Evolutionary conservation across 805 yeast species (phyloP).

Genomic region (Yarrowia sp.): DNA sequence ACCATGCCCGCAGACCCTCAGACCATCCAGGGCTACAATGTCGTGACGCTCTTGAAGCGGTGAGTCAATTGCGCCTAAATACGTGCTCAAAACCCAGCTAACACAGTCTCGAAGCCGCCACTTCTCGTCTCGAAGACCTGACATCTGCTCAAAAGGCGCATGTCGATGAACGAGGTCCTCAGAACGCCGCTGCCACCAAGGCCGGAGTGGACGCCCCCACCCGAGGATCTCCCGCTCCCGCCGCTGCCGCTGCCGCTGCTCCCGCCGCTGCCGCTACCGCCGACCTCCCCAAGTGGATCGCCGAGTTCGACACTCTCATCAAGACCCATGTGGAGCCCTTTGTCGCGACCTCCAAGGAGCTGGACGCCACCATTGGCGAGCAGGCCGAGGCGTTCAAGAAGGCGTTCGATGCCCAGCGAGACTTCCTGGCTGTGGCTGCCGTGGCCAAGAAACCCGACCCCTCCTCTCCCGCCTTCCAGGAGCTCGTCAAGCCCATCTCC

Average conservation of each 20-base stretch:
- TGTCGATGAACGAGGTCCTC: constrained; percentile 45
- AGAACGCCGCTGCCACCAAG: constrained; percentile 40
- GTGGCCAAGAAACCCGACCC: constrained; percentile 70
- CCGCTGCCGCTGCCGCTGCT: constrained; percentile 42
- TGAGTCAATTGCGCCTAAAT: constrained; percentile 46
- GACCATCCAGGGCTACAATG: constrained; percentile 78
- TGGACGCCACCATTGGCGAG: constrained; percentile 65
- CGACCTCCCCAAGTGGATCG: constrained; percentile 46
- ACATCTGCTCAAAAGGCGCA: constrained; percentile 77
- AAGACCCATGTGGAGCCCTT: constrained; percentile 65
- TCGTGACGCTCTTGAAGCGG: constrained; percentile 79
- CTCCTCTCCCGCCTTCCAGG: constrained; percentile 60
- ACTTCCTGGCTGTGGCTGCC: constrained; percentile 64
- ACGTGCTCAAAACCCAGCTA: neutral
- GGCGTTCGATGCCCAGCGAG: constrained; percentile 67
- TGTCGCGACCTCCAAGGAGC: constrained; percentile 57
- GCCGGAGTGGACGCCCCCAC: constrained; percentile 43
- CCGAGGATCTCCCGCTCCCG: constrained; percentile 42
- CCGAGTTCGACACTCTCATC: constrained; percentile 63
- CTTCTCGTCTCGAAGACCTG: constrained; percentile 89
- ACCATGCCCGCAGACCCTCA: constrained; percentile 36
- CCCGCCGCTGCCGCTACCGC: constrained; percentile 41
- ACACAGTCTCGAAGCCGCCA: constrained; percentile 85
- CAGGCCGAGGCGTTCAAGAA: constrained; percentile 50
- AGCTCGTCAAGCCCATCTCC: constrained; percentile 73